These are phyloP conservation scores for Colletotrichum tropicale DNA, from an alignment of 2,329 filamentous ascomycete genomes.

Conservation along the genomic window DNA sequence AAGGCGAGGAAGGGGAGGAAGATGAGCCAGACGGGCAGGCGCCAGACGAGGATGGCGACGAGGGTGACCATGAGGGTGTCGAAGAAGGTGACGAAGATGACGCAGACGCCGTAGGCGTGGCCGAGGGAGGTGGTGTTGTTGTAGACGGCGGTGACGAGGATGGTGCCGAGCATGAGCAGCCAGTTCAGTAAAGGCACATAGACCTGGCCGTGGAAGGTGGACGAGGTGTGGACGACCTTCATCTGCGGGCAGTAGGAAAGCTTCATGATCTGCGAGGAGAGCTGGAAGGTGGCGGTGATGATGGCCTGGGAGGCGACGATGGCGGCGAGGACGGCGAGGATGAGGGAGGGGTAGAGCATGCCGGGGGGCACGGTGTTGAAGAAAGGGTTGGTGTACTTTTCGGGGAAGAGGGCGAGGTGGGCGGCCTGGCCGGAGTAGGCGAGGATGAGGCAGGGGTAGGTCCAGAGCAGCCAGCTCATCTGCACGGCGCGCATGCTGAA, in stretches of 20 bases:
- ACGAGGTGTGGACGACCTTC: constrained; percentile 73
- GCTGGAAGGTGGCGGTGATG: constrained; percentile 76
- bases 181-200: constrained; percentile 80
- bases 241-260: constrained; percentile 77
- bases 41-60: constrained; percentile 76
- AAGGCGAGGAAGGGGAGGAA: constrained; percentile 67
- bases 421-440: constrained; percentile 78
- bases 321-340: constrained; percentile 72
- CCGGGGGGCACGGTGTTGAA: constrained; percentile 73
- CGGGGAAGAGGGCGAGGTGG: constrained; percentile 60
- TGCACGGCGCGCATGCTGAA: constrained; percentile 75
- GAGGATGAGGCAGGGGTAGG: constrained; percentile 69
- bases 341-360: constrained; percentile 69
- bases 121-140: constrained; percentile 75
- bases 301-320: constrained; percentile 81
- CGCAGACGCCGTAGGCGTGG: constrained; percentile 79
- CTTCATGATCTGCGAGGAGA: constrained; percentile 74
- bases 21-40: constrained; percentile 64
- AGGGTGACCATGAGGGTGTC: constrained; percentile 77
- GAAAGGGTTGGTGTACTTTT: constrained; percentile 74
- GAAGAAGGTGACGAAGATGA: constrained; percentile 81
- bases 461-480: constrained; percentile 72
- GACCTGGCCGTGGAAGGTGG: constrained; percentile 73
- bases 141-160: constrained; percentile 77
- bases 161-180: constrained; percentile 76